Percentiles rank a stretch among this genome's conserved stretches.
phyloP scores from a whole-genome alignment of 495 filamentous ascomycete species.

The Daldinia grandis region DNA sequence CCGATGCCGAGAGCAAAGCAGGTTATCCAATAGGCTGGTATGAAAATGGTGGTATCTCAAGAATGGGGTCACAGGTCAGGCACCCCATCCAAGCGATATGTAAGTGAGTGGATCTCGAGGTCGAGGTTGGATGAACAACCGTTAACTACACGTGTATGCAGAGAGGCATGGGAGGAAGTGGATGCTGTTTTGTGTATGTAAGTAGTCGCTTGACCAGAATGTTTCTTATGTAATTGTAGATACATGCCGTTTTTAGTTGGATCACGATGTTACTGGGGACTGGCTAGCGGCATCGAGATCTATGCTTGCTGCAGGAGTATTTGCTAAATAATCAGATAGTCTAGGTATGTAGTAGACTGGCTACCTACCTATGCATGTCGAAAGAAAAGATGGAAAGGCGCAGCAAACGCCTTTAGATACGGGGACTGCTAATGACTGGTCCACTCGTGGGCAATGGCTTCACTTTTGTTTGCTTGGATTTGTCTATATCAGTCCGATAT shows the following conservation, averaged over 20 bases:
- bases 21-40: slow-evolving; percentile 15
- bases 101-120: slow-evolving; percentile 26
- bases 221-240: slow-evolving; percentile 8
- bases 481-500: neutral
- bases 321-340: neutral
- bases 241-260: slow-evolving; percentile 1
- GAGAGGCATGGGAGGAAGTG: slow-evolving; percentile 23
- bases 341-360: neutral
- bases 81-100: slow-evolving; percentile 1
- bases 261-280: neutral
- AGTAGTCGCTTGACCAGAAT: slow-evolving; percentile 8
- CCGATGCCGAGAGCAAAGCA: slow-evolving; percentile 10
- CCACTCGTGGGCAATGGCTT: neutral
- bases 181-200: slow-evolving; percentile 3
- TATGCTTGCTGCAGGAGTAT: neutral
- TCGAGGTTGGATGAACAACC: neutral
- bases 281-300: slow-evolving; percentile 8
- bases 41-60: slow-evolving; percentile 20
- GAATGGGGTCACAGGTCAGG: slow-evolving; percentile 18
- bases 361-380: neutral
- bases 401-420: neutral
- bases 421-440: neutral
- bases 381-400: neutral
- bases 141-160: slow-evolving; percentile 5
- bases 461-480: neutral